These are phyloP conservation scores for Sarocladium brachiariae DNA, from an alignment of 2,329 filamentous ascomycete genomes.

Conservation along the genomic window DNA sequence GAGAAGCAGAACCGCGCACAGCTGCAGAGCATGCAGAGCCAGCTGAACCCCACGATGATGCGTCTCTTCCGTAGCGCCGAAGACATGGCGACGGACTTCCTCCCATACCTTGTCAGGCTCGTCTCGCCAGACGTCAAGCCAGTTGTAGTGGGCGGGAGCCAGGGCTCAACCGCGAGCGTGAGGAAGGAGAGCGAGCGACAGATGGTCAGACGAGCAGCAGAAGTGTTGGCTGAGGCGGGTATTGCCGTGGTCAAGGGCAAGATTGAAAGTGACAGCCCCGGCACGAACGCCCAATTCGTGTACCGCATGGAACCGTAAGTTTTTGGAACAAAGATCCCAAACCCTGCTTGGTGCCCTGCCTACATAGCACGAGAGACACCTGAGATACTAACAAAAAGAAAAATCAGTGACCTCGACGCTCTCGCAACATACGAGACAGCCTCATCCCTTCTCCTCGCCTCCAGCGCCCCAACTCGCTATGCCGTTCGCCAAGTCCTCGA, in stretches of 20 bases:
- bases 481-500: slow-evolving; percentile 90
- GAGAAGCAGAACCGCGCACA: slow-evolving; percentile 71
- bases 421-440: slow-evolving; percentile 69
- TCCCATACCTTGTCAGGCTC: slow-evolving; percentile 79
- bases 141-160: slow-evolving; percentile 68
- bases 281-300: slow-evolving; percentile 57
- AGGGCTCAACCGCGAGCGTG: slow-evolving; percentile 67
- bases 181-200: slow-evolving; percentile 77
- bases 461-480: slow-evolving; percentile 72
- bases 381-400: not conserved
- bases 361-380: too few relatives aligned
- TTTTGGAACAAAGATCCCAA: not conserved
- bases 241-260: slow-evolving; percentile 74
- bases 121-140: slow-evolving; percentile 87
- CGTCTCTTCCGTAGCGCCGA: slow-evolving; percentile 74
- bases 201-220: slow-evolving; percentile 73
- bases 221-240: slow-evolving; percentile 75
- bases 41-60: slow-evolving; percentile 63
- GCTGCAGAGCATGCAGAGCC: slow-evolving; percentile 65
- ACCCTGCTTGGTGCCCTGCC: too few relatives aligned
- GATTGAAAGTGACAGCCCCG: slow-evolving; percentile 64
- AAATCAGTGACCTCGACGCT: slow-evolving; percentile 61
- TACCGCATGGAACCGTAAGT: slow-evolving; percentile 94
- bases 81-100: slow-evolving; percentile 70
- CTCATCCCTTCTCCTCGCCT: slow-evolving; percentile 43